Evolutionary conservation across 345 rosid species (phyloP).

Genomic region (Rhodamnia argentea): DNA sequence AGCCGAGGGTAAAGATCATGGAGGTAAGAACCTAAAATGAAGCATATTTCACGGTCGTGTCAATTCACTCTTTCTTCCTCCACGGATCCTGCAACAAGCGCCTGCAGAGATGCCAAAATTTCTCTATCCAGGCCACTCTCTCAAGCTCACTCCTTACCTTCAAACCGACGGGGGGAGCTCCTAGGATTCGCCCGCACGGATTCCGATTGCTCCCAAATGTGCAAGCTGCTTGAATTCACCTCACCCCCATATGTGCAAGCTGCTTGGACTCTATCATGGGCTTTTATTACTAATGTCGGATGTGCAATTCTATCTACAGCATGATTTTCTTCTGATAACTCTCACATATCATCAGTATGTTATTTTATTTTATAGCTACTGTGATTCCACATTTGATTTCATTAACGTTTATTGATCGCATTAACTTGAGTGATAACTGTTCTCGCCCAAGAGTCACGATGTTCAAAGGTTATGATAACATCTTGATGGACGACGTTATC

Average conservation of each 20-base stretch:
- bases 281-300: not conserved
- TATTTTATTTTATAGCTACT: too few relatives aligned
- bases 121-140: not conserved
- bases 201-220: not conserved
- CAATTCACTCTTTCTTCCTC: too few relatives aligned
- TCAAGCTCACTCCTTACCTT: not conserved
- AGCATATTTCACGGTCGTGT: not conserved
- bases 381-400: too few relatives aligned
- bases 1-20: slow-evolving; percentile 76
- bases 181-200: not conserved
- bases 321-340: not conserved
- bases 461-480: too few relatives aligned
- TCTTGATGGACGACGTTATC: too few relatives aligned
- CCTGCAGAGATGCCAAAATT: not conserved
- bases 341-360: not conserved
- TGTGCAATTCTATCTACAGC: not conserved
- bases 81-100: not conserved
- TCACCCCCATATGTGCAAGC: not conserved
- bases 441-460: too few relatives aligned
- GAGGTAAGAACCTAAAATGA: slow-evolving; percentile 14
- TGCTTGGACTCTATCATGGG: not conserved
- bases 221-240: not conserved
- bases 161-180: not conserved
- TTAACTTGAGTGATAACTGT: too few relatives aligned
- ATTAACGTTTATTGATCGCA: too few relatives aligned